Conservation (phyloP, 2,329 filamentous ascomycete genomes). For the Aureobasidium sp. region DNA sequence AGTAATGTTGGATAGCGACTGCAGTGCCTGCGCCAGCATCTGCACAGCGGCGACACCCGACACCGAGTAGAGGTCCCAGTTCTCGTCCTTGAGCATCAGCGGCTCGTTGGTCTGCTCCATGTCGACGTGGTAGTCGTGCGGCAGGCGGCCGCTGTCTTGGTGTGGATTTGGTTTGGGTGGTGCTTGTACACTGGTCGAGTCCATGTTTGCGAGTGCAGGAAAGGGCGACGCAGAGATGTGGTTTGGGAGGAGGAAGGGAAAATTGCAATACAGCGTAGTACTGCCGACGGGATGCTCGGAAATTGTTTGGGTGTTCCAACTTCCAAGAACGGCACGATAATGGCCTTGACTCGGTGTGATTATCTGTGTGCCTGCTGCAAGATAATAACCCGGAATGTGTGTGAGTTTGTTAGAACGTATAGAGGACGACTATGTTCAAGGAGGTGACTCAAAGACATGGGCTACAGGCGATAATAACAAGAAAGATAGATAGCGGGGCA, state of each 20-base stretch:
- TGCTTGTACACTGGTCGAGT: neutral
- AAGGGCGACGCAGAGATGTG: neutral
- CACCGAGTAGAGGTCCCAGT: slow-evolving; percentile 66
- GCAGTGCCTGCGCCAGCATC: slow-evolving; percentile 57
- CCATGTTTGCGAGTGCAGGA: neutral
- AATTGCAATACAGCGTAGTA: neutral
- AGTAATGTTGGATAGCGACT: slow-evolving; percentile 60
- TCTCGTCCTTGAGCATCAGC: slow-evolving; percentile 27
- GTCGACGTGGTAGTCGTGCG: slow-evolving; percentile 14
- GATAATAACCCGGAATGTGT: neutral
- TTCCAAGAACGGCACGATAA: neutral
- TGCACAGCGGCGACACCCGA: slow-evolving; percentile 68
- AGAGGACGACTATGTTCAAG: neutral
- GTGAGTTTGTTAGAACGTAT: neutral
- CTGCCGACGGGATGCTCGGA: neutral
- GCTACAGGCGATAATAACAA: neutral
- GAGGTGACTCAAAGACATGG: neutral
- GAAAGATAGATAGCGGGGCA: neutral
- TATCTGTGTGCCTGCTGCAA: neutral
- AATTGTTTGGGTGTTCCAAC: neutral
- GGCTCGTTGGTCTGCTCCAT: slow-evolving; percentile 24
- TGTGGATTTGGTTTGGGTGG: slow-evolving; percentile 15
- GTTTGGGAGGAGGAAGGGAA: neutral
- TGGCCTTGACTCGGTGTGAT: neutral
- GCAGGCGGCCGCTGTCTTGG: slow-evolving; percentile 12